Evolutionary conservation across 768 basidiomycete species (phyloP), one percentile per base, ranked within the genome.

Genomic region (Tylopilus felleus): DNA sequence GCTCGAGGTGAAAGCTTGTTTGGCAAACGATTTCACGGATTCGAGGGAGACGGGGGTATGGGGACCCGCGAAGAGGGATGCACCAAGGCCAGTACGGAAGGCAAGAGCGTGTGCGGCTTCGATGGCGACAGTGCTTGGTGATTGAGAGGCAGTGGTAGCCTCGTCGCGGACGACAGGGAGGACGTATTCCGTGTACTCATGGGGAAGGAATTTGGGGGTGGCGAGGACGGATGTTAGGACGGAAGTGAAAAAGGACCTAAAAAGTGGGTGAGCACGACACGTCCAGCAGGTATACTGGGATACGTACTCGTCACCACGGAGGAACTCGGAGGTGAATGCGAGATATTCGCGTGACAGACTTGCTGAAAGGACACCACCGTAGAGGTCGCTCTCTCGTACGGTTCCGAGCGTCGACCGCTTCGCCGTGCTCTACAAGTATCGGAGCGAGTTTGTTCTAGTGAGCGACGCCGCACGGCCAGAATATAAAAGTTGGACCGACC

Each of bases 271-370:
- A 42, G 21, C 19, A 49, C 29, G 19, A 47, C 29, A 25, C 13
- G 4, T 33, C 22, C 16, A 41, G 13, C 36, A 38, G 5, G 47
- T n/a, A 14, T 8, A 21, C 13, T 53, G 56, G 23, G 33, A 47
- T 12, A 90, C 93, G 75, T 71, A 98, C 96, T 97, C 95, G 71
- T 99, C 93, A 44, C 92, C 94, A 54, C 87, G 83, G 62, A 98
- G 75, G 76, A 97, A 99, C 72, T 98, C 95, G 49, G 96, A 93
- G 22, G 92, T 95, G 69, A 98, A 74, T 55, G 93, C 86, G 42
- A 99, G 79, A 74, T 98, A 86, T 76, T 98, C 96, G 61, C 96
- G 78, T 17, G 87, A 81, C 60, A 98, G 77, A 58, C 81, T 86
- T 53, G 93, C 76, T 23, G 93, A 93, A 59, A 98, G 79, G 48